Evolutionary conservation across 2,329 filamentous ascomycete genomes (phyloP).

Genomic region (Aspergillus unguis): DNA sequence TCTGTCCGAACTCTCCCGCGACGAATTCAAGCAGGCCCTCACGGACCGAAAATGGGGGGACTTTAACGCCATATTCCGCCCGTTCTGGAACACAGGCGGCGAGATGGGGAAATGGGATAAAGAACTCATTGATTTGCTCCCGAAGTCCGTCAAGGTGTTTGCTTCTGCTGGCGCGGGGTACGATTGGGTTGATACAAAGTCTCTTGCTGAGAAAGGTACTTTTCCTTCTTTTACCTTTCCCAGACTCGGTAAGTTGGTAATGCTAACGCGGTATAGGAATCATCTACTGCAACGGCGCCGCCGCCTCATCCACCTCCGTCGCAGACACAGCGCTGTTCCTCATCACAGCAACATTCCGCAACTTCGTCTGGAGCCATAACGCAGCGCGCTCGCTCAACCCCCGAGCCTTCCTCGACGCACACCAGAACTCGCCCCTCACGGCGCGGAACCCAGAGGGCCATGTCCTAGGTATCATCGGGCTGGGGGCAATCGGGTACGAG

Average conservation of each 20-base stretch:
- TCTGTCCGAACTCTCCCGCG: constrained; percentile 30
- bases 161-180: constrained; percentile 61
- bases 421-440: constrained; percentile 56
- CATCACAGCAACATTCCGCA: constrained; percentile 66
- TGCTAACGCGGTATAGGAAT: constrained; percentile 19
- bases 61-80: constrained; percentile 52
- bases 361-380: constrained; percentile 61
- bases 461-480: constrained; percentile 63
- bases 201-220: constrained; percentile 59
- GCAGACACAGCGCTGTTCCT: constrained; percentile 68
- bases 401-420: constrained; percentile 55
- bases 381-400: constrained; percentile 51
- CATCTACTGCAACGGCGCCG: constrained; percentile 67
- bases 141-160: constrained; percentile 54
- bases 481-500: constrained; percentile 63
- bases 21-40: constrained; percentile 42
- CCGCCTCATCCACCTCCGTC: constrained; percentile 68
- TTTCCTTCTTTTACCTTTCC: neutral
- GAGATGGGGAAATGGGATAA: constrained; percentile 64
- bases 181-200: constrained; percentile 61
- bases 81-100: constrained; percentile 63
- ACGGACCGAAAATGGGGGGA: constrained; percentile 36
- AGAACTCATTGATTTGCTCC: constrained; percentile 56
- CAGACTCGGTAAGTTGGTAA: constrained; percentile 3
- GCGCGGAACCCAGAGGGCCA: constrained; percentile 63